A percentile compares a stretch with the other conserved stretches of the same genome.
Conservation (phyloP, 176 grass and related monocot genomes). For the Zizania latifolia region DNA sequence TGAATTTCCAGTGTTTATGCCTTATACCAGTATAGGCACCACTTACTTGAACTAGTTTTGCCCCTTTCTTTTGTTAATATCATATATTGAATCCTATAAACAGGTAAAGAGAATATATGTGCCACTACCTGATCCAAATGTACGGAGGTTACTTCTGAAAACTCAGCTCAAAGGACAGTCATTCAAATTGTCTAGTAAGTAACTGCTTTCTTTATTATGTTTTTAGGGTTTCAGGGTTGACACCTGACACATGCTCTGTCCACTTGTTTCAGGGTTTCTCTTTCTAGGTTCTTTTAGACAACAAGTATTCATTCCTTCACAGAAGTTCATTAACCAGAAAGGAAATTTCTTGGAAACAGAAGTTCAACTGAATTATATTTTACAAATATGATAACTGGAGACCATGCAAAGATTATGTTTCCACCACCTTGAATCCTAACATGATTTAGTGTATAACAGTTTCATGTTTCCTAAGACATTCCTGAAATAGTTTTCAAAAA, state of each 20-base stretch:
- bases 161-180: slow-evolving; percentile 91
- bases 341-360: not conserved
- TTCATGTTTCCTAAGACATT: not conserved
- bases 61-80: not conserved
- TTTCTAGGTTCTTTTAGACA: not conserved
- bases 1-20: not conserved
- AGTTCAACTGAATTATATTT: not conserved
- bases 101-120: slow-evolving; percentile 99
- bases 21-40: not conserved
- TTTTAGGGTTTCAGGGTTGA: not conserved
- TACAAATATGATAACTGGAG: not conserved
- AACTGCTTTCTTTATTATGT: not conserved
- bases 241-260: not conserved
- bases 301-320: not conserved
- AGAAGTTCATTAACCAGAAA: not conserved
- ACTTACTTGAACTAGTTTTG: not conserved
- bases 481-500: not conserved
- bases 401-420: not conserved
- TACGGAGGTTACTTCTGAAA: slow-evolving; percentile 77
- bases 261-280: not conserved
- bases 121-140: slow-evolving; percentile 69
- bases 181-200: slow-evolving; percentile 83
- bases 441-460: not conserved
- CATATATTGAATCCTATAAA: slow-evolving; percentile 17
- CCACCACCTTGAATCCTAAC: not conserved